phyloP scores from a whole-genome alignment of 2,329 filamentous ascomycete species.

The Fusarium zealandicum region DNA sequence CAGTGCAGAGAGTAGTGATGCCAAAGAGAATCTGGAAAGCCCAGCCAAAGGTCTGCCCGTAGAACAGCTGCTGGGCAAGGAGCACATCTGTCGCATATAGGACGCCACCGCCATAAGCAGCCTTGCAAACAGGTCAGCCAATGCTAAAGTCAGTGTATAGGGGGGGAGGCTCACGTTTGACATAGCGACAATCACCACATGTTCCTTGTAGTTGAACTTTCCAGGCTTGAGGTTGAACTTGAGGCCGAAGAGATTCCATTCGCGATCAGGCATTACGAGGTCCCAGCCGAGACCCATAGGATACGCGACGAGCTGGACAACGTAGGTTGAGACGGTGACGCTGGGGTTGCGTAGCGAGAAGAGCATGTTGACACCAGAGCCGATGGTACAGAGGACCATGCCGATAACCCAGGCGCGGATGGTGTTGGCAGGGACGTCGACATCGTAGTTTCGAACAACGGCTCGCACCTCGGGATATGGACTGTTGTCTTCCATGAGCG shows the following conservation, averaged over 20 bases:
- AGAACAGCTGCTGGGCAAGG: constrained; percentile 62
- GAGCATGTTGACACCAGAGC: constrained; percentile 67
- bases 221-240: constrained; percentile 65
- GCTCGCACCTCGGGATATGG: constrained; percentile 73
- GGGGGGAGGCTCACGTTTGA: constrained; percentile 59
- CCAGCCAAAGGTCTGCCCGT: constrained; percentile 62
- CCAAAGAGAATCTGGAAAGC: constrained; percentile 62
- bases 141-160: neutral
- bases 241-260: constrained; percentile 59
- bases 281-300: constrained; percentile 65
- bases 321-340: constrained; percentile 66
- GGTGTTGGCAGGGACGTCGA: constrained; percentile 70
- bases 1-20: constrained; percentile 63
- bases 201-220: constrained; percentile 68
- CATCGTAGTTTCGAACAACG: constrained; percentile 69
- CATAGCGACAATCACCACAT: constrained; percentile 69
- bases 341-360: constrained; percentile 67
- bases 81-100: constrained; percentile 63
- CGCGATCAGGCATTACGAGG: constrained; percentile 60
- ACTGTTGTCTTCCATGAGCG: constrained; percentile 68
- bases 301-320: constrained; percentile 68
- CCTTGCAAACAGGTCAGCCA: constrained; percentile 46
- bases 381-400: constrained; percentile 65
- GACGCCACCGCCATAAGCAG: constrained; percentile 64
- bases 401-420: constrained; percentile 71